A percentile compares a stretch with the other conserved stretches of the same genome.
These are phyloP conservation scores for Apiospora rasikravindrae DNA, from an alignment of 2,329 filamentous ascomycete species.

Conservation along the genomic window DNA sequence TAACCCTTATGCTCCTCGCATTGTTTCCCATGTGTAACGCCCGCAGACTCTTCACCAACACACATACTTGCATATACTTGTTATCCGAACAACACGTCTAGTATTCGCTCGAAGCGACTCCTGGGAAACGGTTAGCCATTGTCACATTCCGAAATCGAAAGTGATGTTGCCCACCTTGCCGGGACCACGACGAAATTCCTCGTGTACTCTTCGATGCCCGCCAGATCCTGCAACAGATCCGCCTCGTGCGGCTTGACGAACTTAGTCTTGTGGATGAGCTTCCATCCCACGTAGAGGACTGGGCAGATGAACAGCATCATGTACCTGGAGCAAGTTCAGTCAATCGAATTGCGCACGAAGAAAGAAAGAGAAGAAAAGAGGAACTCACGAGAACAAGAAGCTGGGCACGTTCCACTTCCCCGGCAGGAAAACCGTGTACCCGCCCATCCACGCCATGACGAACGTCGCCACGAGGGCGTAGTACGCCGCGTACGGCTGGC, in stretches of 20 bases:
- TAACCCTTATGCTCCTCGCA: too few species aligned
- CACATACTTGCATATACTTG: too few species aligned
- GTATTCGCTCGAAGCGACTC: slow-evolving; percentile 18
- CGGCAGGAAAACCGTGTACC: slow-evolving; percentile 77
- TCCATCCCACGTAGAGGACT: slow-evolving; percentile 72
- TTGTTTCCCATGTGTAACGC: not conserved
- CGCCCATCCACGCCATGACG: slow-evolving; percentile 76
- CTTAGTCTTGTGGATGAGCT: slow-evolving; percentile 68
- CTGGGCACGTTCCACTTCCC: slow-evolving; percentile 69
- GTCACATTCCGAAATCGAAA: not conserved
- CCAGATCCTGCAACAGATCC: slow-evolving; percentile 66
- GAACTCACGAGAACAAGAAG: slow-evolving; percentile 72
- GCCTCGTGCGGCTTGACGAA: slow-evolving; percentile 62
- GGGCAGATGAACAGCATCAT: slow-evolving; percentile 76
- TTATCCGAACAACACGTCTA: slow-evolving; percentile 20
- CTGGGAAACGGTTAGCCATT: slow-evolving; percentile 1
- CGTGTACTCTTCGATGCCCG: slow-evolving; percentile 72
- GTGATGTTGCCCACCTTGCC: slow-evolving; percentile 52
- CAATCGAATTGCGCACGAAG: not conserved
- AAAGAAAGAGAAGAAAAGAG: not conserved
- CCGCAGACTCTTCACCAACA: not conserved
- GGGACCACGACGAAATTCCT: slow-evolving; percentile 60
- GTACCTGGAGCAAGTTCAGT: slow-evolving; percentile 51
- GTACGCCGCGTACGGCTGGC: slow-evolving; percentile 76
- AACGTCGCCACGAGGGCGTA: slow-evolving; percentile 67